Evolutionary conservation across 2,329 filamentous ascomycete species (phyloP).

Genomic region (Fonsecaea multimorphosa): DNA sequence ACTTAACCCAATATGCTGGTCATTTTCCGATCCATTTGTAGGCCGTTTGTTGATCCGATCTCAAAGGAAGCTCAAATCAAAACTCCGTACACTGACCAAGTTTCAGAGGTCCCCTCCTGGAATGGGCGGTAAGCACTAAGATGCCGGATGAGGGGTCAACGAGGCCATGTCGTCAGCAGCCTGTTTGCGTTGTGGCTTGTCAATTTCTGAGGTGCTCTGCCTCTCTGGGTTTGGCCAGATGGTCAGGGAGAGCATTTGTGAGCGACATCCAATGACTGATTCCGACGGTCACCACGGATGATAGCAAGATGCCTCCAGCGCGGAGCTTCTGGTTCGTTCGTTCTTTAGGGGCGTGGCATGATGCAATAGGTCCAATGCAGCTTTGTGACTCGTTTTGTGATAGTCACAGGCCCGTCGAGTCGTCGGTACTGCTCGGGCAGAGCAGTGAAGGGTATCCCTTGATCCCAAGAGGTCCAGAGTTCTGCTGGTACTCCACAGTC

Average conservation of each 20-base stretch:
- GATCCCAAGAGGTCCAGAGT: constrained; percentile 5
- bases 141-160: constrained; percentile 26
- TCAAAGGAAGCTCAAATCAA: constrained; percentile 15
- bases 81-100: constrained; percentile 9
- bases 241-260: constrained; percentile 13
- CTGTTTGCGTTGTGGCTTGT: constrained; percentile 18
- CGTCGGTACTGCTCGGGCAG: constrained; percentile 11
- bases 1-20: constrained; percentile 22
- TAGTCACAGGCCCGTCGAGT: constrained; percentile 6
- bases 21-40: constrained; percentile 26
- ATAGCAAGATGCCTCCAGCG: constrained; percentile 9
- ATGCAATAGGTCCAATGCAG: constrained; percentile 30
- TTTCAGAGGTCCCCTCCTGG: constrained; percentile 25
- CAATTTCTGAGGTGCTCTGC: constrained; percentile 17
- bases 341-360: constrained; percentile 30
- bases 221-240: constrained; percentile 14
- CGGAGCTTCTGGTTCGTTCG: constrained; percentile 18
- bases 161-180: constrained; percentile 27
- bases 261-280: constrained; percentile 24
- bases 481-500: constrained; percentile 16
- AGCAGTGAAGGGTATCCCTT: constrained; percentile 2
- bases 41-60: constrained; percentile 29
- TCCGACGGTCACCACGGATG: constrained; percentile 8
- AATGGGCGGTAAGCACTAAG: constrained; percentile 35
- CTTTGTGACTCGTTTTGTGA: constrained; percentile 11